These are phyloP conservation scores for Cordyceps tenuipes DNA, from an alignment of 2,329 filamentous ascomycete genomes.

Conservation along the genomic window DNA sequence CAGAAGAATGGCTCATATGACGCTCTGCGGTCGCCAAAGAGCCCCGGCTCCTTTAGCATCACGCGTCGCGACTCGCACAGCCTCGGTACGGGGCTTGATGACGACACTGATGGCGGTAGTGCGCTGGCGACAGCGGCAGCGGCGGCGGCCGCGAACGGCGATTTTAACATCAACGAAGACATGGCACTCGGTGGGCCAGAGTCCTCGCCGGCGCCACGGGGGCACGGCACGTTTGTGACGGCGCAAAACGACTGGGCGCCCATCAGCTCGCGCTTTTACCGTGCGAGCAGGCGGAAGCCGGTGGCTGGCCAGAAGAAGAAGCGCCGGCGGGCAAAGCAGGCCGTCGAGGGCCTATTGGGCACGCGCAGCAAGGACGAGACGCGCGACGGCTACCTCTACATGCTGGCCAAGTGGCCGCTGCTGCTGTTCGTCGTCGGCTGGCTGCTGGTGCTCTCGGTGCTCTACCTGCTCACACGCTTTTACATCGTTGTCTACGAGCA, in stretches of 20 bases:
- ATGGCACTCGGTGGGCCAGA: conserved; percentile 19
- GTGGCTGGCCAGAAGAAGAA: conserved; percentile 14
- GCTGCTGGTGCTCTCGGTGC: conserved; percentile 61
- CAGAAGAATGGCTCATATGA: conserved; percentile 33
- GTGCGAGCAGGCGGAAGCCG: conserved; percentile 28
- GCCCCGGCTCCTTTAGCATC: conserved; percentile 32
- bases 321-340: conserved; percentile 28
- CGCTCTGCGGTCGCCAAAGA: conserved; percentile 34
- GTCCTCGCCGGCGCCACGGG: not conserved
- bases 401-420: conserved; percentile 84
- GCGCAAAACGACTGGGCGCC: conserved; percentile 96
- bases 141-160: conserved; percentile 14
- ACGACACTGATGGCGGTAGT: conserved; percentile 20
- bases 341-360: conserved; percentile 34
- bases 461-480: conserved; percentile 72
- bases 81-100: conserved; percentile 20
- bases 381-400: conserved; percentile 85
- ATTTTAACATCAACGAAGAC: conserved; percentile 21
- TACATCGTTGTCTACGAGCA: conserved; percentile 95
- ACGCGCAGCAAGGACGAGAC: conserved; percentile 79
- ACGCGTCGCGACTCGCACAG: conserved; percentile 33
- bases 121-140: conserved; percentile 22
- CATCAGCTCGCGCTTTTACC: conserved; percentile 60
- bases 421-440: conserved; percentile 71
- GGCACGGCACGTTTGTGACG: conserved; percentile 58